Base-by-base conservation (phyloP, 192 early-diverging fungal species). In the Podila clonocystis region DNA sequence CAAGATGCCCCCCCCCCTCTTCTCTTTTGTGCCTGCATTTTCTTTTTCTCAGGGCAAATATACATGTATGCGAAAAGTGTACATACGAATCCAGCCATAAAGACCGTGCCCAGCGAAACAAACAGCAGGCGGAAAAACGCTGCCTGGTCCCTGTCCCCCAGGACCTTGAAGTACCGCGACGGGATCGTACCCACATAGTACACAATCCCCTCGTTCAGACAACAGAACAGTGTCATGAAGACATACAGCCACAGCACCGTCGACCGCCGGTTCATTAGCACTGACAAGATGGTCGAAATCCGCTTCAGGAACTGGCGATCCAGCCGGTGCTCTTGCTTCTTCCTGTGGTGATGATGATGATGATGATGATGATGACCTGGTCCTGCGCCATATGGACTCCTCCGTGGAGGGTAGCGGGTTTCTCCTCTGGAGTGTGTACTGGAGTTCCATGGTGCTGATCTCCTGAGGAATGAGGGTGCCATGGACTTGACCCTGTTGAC, bases 131-230 rank as follows among this genome's bases (percentile, higher is more conserved):
- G 72, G 64, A 63, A 74, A 74, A 96, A 97, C 5, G 82, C 90
- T 20, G 72, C 58, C 5, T 66, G 31, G 64, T 96, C 91, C 73
- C 89, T 89, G 67, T 89, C 85, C 7, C 87, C 89, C 50, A 97
- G 83, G 12, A 93, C 89, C 9, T 82, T 75, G 84, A 94, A 97
- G 82, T 93, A 96, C 65, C 88, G 75, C 22, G 93, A 91, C 0
- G 95, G 89, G 58, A 91, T 77, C 11, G 84, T 84, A 22, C 96
- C 96, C 8, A 91, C 89, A 72, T 74, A 92, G 69, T 94, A 96
- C 3, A 91, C 86, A 11, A 87, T 22, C 2, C 85, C 73, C 66
- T 93, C 88, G 52, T 86, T 85, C 20, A 75, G 38, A 62, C 71
- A 70, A 59, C 82, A 75, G 31, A 86, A 60, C 9, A 67, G 7